phyloP scores from a whole-genome alignment of 306 rosid genomes.

The Albizia julibrissin region DNA sequence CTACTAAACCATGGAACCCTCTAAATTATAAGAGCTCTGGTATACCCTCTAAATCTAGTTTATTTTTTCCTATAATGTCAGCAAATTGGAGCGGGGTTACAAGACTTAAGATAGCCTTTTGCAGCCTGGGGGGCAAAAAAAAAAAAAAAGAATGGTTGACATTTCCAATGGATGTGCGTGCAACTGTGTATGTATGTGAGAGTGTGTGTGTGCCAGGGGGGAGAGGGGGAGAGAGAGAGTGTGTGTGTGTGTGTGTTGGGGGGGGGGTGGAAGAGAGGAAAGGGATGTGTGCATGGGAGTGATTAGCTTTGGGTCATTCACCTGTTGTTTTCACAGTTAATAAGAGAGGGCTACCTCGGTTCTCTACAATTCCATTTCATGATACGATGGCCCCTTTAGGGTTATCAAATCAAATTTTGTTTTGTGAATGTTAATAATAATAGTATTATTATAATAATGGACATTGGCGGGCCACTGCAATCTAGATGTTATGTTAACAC shows the following conservation, averaged over 20 bases:
- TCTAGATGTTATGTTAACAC: conserved; percentile 34
- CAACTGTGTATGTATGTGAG: background rate
- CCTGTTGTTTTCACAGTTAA: conserved; percentile 78
- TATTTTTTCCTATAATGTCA: background rate
- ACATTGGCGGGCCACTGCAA: conserved; percentile 41
- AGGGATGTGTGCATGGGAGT: conserved; percentile 96
- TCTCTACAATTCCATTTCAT: conserved; percentile 73
- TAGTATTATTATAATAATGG: background rate
- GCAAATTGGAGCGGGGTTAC: background rate
- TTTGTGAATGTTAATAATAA: conserved; percentile 15
- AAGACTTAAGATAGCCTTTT: background rate
- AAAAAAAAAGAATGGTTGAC: conserved; percentile 51
- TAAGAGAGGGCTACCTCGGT: conserved; percentile 56
- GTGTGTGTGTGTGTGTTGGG: conserved; percentile 46
- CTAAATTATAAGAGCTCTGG: background rate
- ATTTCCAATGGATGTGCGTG: conserved; percentile 53
- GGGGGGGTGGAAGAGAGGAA: conserved; percentile 65
- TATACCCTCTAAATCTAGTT: background rate
- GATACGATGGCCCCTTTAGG: background rate
- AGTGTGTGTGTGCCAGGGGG: background rate
- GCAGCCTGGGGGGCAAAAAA: background rate
- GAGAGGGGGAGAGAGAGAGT: conserved; percentile 2
- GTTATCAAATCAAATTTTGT: conserved; percentile 43
- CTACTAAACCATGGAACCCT: background rate
- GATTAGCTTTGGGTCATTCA: conserved; percentile 83